phyloP scores from a whole-genome alignment of 495 filamentous ascomycete genomes.

The Lophium mytilinum region DNA sequence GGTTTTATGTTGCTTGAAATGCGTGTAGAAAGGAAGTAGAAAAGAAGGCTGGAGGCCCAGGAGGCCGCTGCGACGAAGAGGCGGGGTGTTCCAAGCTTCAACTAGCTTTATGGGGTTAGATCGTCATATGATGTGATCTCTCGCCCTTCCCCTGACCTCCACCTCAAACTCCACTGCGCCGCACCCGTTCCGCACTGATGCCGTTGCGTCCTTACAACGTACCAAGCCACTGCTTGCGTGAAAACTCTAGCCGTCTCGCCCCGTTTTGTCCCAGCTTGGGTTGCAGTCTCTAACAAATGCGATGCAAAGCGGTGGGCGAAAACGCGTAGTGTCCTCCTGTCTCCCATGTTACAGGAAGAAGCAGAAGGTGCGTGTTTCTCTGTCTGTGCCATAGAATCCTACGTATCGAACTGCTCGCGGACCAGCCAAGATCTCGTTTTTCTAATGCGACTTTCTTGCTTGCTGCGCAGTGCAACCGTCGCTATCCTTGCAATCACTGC shows the following conservation, averaged over 20 bases:
- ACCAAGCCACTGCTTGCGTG: too few relatives aligned
- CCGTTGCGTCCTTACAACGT: too few relatives aligned
- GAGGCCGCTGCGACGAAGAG: too few relatives aligned
- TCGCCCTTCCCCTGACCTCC: too few relatives aligned
- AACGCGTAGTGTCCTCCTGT: conserved; percentile 1
- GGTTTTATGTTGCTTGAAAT: too few relatives aligned
- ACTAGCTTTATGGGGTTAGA: too few relatives aligned
- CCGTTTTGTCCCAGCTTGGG: background rate
- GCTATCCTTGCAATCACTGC: conserved; percentile 4
- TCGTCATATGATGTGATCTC: too few relatives aligned
- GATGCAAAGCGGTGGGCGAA: background rate
- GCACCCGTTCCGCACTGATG: too few relatives aligned
- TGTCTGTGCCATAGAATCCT: background rate
- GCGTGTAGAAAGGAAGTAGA: too few relatives aligned
- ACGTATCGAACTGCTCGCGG: background rate
- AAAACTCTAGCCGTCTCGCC: background rate
- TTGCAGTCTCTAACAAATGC: background rate
- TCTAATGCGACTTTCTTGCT: background rate
- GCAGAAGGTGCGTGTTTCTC: conserved; percentile 1
- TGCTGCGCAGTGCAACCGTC: conserved; percentile 1
- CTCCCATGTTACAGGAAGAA: conserved; percentile 1
- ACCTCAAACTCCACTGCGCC: too few relatives aligned
- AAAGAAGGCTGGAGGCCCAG: too few relatives aligned
- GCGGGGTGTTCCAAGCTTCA: too few relatives aligned
- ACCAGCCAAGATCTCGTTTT: background rate